A percentile compares a stretch with the other conserved stretches of the same genome.
Evolutionary conservation across 331 rosid genomes (phyloP).

Genomic region (Rosa hybrid): DNA sequence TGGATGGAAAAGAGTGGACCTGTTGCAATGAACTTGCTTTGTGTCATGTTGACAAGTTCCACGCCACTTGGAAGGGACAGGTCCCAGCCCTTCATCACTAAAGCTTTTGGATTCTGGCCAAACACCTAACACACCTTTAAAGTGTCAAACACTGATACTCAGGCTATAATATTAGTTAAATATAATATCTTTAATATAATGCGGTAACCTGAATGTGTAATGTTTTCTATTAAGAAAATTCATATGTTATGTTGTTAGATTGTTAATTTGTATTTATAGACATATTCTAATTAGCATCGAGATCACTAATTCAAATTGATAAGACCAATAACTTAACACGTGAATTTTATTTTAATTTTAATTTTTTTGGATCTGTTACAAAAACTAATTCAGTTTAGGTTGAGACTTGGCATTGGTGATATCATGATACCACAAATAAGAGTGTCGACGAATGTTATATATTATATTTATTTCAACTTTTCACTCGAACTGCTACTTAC

Average conservation of each 20-base stretch:
- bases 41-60: constrained; percentile 41
- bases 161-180: neutral
- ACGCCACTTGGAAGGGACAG: constrained; percentile 57
- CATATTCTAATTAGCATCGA: no score
- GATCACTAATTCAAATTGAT: no score
- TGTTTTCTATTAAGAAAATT: neutral
- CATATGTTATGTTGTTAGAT: neutral
- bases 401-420: neutral
- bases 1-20: constrained; percentile 30
- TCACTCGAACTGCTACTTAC: neutral
- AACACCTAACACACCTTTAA: constrained; percentile 39
- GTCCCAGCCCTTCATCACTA: constrained; percentile 42
- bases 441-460: no score
- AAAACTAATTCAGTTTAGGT: neutral
- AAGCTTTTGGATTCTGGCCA: constrained; percentile 71
- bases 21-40: constrained; percentile 49
- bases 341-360: no score
- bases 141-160: neutral
- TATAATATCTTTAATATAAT: neutral
- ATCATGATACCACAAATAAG: neutral
- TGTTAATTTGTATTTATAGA: neutral
- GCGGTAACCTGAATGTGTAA: neutral
- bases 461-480: no score
- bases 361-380: neutral
- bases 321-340: no score